phyloP scores from a whole-genome alignment of 352 stramenopile genomes.

The Pythium rishiriense region DNA sequence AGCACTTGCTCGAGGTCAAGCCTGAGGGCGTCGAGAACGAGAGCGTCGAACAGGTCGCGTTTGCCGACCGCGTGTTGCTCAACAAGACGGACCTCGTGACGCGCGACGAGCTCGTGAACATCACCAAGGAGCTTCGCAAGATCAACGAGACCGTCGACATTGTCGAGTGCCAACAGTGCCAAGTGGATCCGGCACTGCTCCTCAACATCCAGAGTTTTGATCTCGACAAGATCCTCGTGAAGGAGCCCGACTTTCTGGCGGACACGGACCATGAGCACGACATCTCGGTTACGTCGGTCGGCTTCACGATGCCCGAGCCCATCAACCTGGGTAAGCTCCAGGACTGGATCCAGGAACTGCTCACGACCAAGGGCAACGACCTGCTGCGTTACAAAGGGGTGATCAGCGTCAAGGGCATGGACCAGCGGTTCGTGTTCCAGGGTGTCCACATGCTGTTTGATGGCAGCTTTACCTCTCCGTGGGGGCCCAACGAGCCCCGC shows the following conservation, averaged over 20 bases:
- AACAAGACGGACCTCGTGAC: slow-evolving; percentile 92
- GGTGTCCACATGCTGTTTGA: slow-evolving; percentile 97
- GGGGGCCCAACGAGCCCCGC: slow-evolving; percentile 65
- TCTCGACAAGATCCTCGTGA: slow-evolving; percentile 68
- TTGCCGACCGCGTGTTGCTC: slow-evolving; percentile 93
- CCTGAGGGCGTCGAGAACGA: slow-evolving; percentile 25
- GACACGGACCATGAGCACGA: slow-evolving; percentile 38
- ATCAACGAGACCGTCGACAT: slow-evolving; percentile 60
- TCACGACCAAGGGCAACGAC: slow-evolving; percentile 87
- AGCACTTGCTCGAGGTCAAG: slow-evolving; percentile 16
- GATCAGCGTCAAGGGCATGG: slow-evolving; percentile 90
- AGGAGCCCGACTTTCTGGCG: slow-evolving; percentile 54
- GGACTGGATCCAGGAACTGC: slow-evolving; percentile 95
- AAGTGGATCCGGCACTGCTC: slow-evolving; percentile 62
- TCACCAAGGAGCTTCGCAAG: slow-evolving; percentile 69
- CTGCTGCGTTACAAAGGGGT: slow-evolving; percentile 95
- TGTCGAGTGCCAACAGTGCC: slow-evolving; percentile 45
- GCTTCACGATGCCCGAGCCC: slow-evolving; percentile 35
- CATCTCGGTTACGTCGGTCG: slow-evolving; percentile 46
- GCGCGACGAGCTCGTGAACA: slow-evolving; percentile 47
- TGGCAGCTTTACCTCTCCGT: slow-evolving; percentile 84
- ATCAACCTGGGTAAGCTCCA: slow-evolving; percentile 94
- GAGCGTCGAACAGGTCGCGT: slow-evolving; percentile 91
- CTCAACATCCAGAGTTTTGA: slow-evolving; percentile 88
- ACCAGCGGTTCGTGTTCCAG: slow-evolving; percentile 95